These are phyloP conservation scores for Thelonectria olida DNA, from an alignment of 2,329 filamentous ascomycete species.

Conservation along the genomic window DNA sequence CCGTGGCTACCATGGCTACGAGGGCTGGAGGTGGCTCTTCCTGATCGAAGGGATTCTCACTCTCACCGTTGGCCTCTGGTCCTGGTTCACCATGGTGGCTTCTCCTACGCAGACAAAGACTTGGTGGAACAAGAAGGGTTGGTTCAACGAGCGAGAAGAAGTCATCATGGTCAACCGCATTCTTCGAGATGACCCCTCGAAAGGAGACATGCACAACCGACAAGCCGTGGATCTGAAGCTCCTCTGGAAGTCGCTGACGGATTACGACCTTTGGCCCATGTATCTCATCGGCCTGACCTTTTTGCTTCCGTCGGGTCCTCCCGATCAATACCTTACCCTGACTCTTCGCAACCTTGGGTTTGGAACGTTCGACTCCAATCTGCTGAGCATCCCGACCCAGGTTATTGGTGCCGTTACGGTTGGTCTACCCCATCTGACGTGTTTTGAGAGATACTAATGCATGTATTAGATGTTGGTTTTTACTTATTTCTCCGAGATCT, in stretches of 20 bases:
- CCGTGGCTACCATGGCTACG: constrained; percentile 32
- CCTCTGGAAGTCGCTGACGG: constrained; percentile 61
- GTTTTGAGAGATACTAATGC: neutral
- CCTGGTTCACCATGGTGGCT: constrained; percentile 39
- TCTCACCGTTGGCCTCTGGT: constrained; percentile 34
- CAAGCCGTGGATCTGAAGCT: constrained; percentile 53
- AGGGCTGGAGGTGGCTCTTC: constrained; percentile 48
- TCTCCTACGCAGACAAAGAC: constrained; percentile 56
- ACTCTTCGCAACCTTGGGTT: constrained; percentile 36
- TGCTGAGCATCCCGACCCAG: constrained; percentile 26
- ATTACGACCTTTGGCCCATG: constrained; percentile 67
- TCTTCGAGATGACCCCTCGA: constrained; percentile 65
- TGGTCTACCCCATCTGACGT: neutral
- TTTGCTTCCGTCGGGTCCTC: constrained; percentile 57
- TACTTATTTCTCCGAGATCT: constrained; percentile 44
- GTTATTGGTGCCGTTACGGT: constrained; percentile 20
- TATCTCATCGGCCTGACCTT: constrained; percentile 60
- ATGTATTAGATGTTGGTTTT: constrained; percentile 8
- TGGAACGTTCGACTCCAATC: constrained; percentile 54
- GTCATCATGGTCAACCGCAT: constrained; percentile 66
- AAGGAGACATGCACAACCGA: constrained; percentile 69
- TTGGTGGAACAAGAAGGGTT: constrained; percentile 61
- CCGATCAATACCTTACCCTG: constrained; percentile 61
- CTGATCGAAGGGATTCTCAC: constrained; percentile 53
- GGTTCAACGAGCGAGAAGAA: constrained; percentile 52